Conservation (phyloP, 2,329 filamentous ascomycete genomes). For the Stachybotrys chartarum region DNA sequence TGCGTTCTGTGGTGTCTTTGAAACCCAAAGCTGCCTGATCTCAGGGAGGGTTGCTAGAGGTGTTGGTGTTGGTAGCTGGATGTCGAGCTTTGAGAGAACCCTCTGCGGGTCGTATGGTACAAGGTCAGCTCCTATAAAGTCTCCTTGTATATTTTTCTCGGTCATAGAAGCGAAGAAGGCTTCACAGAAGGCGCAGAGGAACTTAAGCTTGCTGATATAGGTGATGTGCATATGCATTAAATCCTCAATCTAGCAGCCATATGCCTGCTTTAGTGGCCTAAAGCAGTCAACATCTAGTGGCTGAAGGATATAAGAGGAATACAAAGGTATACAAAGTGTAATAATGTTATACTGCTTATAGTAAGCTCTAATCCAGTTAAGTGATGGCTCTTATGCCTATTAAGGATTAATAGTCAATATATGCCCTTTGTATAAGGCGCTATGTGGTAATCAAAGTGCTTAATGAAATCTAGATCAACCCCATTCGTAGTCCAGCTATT, state of each 20-base stretch:
- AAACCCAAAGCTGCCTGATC: neutral
- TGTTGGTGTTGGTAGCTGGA: too few species aligned
- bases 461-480: neutral
- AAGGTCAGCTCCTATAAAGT: too few species aligned
- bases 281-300: neutral
- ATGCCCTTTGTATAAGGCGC: neutral
- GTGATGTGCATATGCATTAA: too few species aligned
- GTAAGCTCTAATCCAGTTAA: neutral
- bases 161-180: too few species aligned
- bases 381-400: neutral
- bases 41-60: neutral
- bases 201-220: too few species aligned
- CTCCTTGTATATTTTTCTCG: too few species aligned
- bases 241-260: neutral
- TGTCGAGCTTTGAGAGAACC: too few species aligned
- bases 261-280: neutral
- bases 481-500: neutral
- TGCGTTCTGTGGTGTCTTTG: neutral
- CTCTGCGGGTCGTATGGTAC: too few species aligned
- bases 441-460: slow-evolving; percentile 1
- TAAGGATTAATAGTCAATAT: neutral
- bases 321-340: too few species aligned
- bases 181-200: too few species aligned
- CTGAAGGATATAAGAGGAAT: neutral
- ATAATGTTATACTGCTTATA: too few species aligned